phyloP scores from a whole-genome alignment of 805 yeast species.

The Pichia exigua region DNA sequence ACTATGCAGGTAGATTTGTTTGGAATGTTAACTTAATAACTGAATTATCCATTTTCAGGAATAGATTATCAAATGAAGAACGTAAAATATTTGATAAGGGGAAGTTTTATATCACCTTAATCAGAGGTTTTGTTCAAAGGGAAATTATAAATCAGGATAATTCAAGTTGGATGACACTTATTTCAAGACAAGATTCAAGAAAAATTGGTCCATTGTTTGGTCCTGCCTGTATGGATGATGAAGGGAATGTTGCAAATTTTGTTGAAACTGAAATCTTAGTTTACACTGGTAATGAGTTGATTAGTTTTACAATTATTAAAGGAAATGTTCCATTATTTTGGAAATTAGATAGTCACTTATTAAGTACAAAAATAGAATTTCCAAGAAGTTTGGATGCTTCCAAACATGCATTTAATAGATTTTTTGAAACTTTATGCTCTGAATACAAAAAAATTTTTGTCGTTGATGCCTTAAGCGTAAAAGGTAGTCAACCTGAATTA shows the following conservation, averaged over 20 bases:
- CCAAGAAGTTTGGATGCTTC: constrained; percentile 48
- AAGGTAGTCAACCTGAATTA: constrained; percentile 38
- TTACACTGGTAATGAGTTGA: constrained; percentile 27
- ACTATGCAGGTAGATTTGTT: constrained; percentile 38
- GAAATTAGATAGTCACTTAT: constrained; percentile 40
- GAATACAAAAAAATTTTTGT: constrained; percentile 46
- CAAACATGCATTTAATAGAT: constrained; percentile 42
- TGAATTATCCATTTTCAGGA: constrained; percentile 40
- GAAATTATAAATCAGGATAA: constrained; percentile 27
- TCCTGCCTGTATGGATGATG: constrained; percentile 51
- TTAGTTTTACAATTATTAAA: constrained; percentile 37
- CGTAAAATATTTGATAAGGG: constrained; percentile 35
- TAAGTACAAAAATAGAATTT: constrained; percentile 38
- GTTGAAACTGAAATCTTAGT: constrained; percentile 45
- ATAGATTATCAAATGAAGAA: constrained; percentile 35
- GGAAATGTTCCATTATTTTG: constrained; percentile 52
- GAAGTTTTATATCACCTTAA: constrained; percentile 39
- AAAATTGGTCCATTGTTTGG: constrained; percentile 45
- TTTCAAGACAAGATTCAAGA: constrained; percentile 43
- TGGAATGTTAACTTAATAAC: constrained; percentile 45
- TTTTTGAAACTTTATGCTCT: constrained; percentile 38
- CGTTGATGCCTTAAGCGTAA: constrained; percentile 39
- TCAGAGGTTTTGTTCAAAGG: constrained; percentile 41
- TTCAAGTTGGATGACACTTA: constrained; percentile 31
- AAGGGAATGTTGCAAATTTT: constrained; percentile 53